These are phyloP conservation scores for Sporothrix globosa DNA, from an alignment of 2,329 filamentous ascomycete species.

Conservation along the genomic window DNA sequence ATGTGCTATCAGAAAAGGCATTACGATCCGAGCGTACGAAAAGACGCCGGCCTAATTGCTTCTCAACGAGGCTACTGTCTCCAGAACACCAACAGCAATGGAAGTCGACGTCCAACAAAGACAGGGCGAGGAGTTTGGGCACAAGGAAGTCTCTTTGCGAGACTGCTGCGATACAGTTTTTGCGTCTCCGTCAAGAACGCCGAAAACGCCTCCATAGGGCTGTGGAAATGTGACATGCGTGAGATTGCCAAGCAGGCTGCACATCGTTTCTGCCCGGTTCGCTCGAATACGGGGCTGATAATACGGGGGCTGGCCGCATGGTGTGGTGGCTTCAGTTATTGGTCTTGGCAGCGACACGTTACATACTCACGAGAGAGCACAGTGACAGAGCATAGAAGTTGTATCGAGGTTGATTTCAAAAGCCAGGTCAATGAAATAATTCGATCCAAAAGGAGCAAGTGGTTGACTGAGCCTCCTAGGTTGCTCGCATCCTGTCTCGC, in stretches of 20 bases:
- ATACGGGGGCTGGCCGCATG: conserved; percentile 7
- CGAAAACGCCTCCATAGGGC: background rate
- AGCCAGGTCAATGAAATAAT: background rate
- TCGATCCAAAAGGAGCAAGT: background rate
- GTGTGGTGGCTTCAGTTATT: background rate
- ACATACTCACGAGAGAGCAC: background rate
- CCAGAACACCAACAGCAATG: background rate
- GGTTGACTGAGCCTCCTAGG: background rate
- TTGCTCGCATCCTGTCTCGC: background rate
- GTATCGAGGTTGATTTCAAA: background rate
- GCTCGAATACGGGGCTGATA: background rate
- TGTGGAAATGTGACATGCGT: conserved; percentile 12
- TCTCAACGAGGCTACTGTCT: conserved; percentile 6
- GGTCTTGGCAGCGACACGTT: too few species aligned
- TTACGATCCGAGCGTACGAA: background rate
- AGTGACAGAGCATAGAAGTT: background rate
- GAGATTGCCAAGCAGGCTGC: background rate
- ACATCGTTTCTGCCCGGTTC: background rate
- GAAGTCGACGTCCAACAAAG: background rate
- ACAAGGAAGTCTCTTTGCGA: too few species aligned
- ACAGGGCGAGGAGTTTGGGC: background rate
- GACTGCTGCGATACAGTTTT: background rate
- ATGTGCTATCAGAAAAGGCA: background rate
- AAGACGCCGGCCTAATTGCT: background rate
- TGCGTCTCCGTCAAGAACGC: background rate